These are phyloP conservation scores for Talinum fruticosum DNA, from an alignment of 148 eudicot species.

Conservation along the genomic window DNA sequence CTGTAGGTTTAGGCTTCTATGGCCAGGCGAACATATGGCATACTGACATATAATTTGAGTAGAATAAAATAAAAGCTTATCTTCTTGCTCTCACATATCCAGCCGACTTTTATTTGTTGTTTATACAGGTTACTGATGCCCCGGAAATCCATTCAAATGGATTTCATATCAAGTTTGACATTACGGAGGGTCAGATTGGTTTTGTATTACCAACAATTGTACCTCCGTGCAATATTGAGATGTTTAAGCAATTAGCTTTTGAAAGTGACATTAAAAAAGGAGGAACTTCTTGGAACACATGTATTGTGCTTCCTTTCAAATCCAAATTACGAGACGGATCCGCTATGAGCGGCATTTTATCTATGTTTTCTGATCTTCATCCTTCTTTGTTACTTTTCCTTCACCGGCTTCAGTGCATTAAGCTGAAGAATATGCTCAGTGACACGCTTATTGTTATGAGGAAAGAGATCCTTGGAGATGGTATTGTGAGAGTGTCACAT, in stretches of 20 bases:
- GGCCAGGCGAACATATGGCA: neutral
- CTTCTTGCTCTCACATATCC: neutral
- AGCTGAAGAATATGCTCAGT: constrained; percentile 57
- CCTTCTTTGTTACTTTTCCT: constrained; percentile 92
- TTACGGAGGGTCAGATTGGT: constrained; percentile 87
- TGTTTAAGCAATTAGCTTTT: constrained; percentile 45
- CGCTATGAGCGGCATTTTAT: constrained; percentile 45
- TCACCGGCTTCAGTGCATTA: constrained; percentile 87
- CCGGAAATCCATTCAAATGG: constrained; percentile 99
- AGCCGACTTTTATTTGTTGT: constrained; percentile 20
- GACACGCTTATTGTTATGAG: constrained; percentile 62
- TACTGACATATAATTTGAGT: neutral
- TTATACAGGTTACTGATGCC: constrained; percentile 86
- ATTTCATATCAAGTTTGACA: constrained; percentile 92
- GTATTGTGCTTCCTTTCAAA: constrained; percentile 91
- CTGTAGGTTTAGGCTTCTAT: neutral
- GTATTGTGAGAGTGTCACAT: constrained; percentile 63
- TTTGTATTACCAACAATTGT: constrained; percentile 80
- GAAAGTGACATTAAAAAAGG: constrained; percentile 36
- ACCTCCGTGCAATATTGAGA: constrained; percentile 69
- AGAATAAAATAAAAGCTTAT: neutral
- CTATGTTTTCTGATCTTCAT: constrained; percentile 90
- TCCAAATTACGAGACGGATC: constrained; percentile 47
- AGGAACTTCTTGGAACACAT: constrained; percentile 63
- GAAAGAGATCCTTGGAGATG: constrained; percentile 73